These are phyloP conservation scores for Colletotrichum tropicicola DNA, from an alignment of 2,329 filamentous ascomycete genomes.

Conservation along the genomic window DNA sequence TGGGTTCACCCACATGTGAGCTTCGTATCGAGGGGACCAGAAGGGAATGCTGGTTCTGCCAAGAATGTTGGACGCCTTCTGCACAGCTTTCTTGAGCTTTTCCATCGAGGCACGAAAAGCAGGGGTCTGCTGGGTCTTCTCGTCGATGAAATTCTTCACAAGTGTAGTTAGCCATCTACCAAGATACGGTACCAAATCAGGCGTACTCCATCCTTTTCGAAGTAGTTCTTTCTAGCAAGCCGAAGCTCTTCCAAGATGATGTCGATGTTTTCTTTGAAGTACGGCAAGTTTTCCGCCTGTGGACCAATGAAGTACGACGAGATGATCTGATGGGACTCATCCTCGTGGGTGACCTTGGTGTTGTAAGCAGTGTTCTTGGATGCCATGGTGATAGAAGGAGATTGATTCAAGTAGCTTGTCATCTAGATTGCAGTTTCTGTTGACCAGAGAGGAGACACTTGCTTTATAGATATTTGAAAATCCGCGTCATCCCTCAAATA, in stretches of 20 bases:
- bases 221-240: conserved; percentile 44
- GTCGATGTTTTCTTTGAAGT: conserved; percentile 48
- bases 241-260: conserved; percentile 48
- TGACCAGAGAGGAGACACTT: neutral
- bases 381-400: neutral
- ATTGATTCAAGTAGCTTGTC: neutral
- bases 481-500: no score
- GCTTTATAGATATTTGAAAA: neutral
- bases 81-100: conserved; percentile 44
- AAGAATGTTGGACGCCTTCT: conserved; percentile 45
- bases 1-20: conserved; percentile 50
- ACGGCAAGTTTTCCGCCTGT: conserved; percentile 49
- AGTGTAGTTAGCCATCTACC: neutral
- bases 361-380: neutral
- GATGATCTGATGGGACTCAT: conserved; percentile 40
- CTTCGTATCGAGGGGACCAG: conserved; percentile 56
- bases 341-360: neutral
- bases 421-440: neutral
- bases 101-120: conserved; percentile 43
- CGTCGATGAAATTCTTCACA: conserved; percentile 44
- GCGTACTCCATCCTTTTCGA: conserved; percentile 45
- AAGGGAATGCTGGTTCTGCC: conserved; percentile 54
- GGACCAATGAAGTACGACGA: conserved; percentile 54
- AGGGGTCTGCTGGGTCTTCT: conserved; percentile 41
- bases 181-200: neutral